These are phyloP conservation scores for Sphenostylis stenocarpa DNA, from an alignment of 306 rosid genomes.

Conservation along the genomic window DNA sequence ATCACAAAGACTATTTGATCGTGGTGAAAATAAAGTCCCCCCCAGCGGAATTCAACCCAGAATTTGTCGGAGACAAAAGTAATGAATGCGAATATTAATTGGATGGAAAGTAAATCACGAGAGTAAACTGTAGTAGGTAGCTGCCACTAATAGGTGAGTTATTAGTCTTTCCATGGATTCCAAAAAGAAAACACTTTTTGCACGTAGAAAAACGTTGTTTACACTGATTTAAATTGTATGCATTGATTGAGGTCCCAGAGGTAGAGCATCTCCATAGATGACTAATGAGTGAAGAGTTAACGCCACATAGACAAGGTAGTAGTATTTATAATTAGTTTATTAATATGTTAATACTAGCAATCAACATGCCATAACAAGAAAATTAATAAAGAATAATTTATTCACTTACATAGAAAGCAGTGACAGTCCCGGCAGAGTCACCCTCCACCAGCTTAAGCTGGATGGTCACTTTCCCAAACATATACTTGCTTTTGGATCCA, in stretches of 20 bases:
- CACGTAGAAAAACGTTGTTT: not conserved
- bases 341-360: too few relatives aligned
- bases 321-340: not conserved
- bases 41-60: not conserved
- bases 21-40: not conserved
- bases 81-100: constrained; percentile 41
- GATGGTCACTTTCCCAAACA: constrained; percentile 85
- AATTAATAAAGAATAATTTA: not conserved
- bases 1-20: not conserved
- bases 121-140: constrained; percentile 22
- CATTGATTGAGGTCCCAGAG: constrained; percentile 4
- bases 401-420: constrained; percentile 84
- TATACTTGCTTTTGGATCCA: constrained; percentile 69
- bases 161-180: not conserved
- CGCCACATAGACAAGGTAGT: not conserved
- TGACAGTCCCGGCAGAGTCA: constrained; percentile 93
- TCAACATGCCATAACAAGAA: not conserved
- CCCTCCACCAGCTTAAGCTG: constrained; percentile 89
- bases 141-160: not conserved
- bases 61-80: not conserved
- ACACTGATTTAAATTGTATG: not conserved
- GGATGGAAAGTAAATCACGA: constrained; percentile 10
- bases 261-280: constrained; percentile 12
- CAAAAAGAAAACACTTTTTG: not conserved
- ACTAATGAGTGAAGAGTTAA: not conserved